These are phyloP conservation scores for Rachicladosporium sp. DNA, from an alignment of 2,329 filamentous ascomycete genomes.

Conservation along the genomic window DNA sequence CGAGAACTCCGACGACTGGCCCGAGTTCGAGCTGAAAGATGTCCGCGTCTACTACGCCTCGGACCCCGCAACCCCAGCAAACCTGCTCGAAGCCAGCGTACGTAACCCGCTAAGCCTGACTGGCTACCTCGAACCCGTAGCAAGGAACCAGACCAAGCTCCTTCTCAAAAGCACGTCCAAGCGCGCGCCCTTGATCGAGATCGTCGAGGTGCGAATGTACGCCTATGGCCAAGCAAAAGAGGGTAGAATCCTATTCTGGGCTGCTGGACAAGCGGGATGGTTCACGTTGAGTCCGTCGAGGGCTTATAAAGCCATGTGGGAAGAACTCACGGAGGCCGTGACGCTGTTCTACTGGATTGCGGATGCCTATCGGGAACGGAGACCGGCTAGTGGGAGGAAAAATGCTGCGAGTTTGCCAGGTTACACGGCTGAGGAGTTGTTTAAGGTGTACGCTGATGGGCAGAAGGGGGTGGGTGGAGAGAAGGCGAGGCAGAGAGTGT, in stretches of 20 bases:
- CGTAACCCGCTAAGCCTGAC: conserved; percentile 50
- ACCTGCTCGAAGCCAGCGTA: conserved; percentile 47
- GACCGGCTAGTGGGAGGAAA: conserved; percentile 25
- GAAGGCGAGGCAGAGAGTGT: conserved; percentile 14
- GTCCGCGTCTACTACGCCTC: conserved; percentile 37
- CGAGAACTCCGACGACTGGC: conserved; percentile 36
- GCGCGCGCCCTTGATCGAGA: conserved; percentile 25
- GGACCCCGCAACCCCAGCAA: conserved; percentile 32
- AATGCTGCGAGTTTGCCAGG: conserved; percentile 14
- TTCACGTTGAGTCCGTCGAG: conserved; percentile 52
- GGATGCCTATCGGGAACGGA: conserved; percentile 37
- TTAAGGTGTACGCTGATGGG: conserved; percentile 22
- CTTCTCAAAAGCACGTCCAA: not conserved
- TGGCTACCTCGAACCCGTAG: conserved; percentile 44
- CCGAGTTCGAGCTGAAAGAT: conserved; percentile 49
- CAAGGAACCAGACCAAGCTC: conserved; percentile 26
- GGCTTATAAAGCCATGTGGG: conserved; percentile 44
- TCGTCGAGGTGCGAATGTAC: conserved; percentile 38
- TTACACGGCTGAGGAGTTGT: conserved; percentile 27
- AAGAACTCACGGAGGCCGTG: conserved; percentile 51
- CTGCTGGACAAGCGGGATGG: conserved; percentile 53
- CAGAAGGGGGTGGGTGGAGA: conserved; percentile 2
- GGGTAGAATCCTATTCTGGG: conserved; percentile 51
- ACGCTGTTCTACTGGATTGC: conserved; percentile 51
- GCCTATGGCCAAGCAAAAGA: conserved; percentile 43